Percentiles rank a stretch among this genome's conserved stretches.
Evolutionary conservation across 2,329 filamentous ascomycete genomes (phyloP).

Genomic region (Penicillium occitanis): DNA sequence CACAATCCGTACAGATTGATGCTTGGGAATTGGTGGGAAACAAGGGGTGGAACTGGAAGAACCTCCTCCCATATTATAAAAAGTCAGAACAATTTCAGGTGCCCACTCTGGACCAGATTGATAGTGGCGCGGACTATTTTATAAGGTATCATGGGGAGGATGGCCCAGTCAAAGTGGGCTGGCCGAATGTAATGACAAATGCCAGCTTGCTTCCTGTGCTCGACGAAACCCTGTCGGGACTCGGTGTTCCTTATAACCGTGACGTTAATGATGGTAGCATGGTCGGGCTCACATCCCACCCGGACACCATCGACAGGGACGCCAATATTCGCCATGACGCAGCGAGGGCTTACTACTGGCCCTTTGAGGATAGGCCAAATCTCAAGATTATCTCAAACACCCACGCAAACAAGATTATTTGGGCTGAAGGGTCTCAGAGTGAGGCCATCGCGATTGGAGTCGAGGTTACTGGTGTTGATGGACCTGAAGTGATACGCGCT

Average conservation of each 20-base stretch:
- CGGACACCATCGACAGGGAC: slow-evolving; percentile 43
- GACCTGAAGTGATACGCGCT: slow-evolving; percentile 33
- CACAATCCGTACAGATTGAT: slow-evolving; percentile 38
- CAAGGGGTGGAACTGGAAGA: slow-evolving; percentile 34
- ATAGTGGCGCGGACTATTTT: background rate
- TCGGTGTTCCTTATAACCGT: slow-evolving; percentile 40
- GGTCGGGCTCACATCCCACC: slow-evolving; percentile 46
- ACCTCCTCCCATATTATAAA: slow-evolving; percentile 24
- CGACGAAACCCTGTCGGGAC: slow-evolving; percentile 25
- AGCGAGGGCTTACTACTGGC: slow-evolving; percentile 50
- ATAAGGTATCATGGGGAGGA: background rate
- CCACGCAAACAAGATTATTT: slow-evolving; percentile 43
- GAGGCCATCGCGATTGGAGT: slow-evolving; percentile 31
- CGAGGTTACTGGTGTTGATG: slow-evolving; percentile 31
- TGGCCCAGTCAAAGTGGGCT: background rate
- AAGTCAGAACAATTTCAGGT: background rate
- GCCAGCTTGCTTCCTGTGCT: background rate
- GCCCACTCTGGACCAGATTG: background rate
- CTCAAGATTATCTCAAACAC: slow-evolving; percentile 47
- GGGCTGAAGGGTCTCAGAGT: slow-evolving; percentile 26
- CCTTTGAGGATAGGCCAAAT: slow-evolving; percentile 43
- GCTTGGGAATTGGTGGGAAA: slow-evolving; percentile 36
- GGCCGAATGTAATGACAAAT: background rate
- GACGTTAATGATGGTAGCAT: slow-evolving; percentile 48
- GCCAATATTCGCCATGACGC: slow-evolving; percentile 47